These are phyloP conservation scores for Austroboletus eburneus DNA, from an alignment of 768 basidiomycete species.

Conservation along the genomic window DNA sequence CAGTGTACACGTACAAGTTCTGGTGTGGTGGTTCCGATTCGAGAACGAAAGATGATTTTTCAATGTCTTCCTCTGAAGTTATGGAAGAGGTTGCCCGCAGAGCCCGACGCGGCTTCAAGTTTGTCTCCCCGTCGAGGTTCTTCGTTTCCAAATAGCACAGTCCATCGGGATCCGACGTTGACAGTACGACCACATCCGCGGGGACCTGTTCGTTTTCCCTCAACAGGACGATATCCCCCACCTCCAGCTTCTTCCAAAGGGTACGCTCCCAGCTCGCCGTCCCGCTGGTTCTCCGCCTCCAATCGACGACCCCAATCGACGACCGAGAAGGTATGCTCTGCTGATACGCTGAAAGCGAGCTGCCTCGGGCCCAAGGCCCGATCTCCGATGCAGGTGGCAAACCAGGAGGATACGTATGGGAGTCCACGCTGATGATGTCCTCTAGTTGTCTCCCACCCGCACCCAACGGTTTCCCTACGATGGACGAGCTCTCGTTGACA, in stretches of 20 bases:
- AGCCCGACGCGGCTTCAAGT: slow-evolving; percentile 82
- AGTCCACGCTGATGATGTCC: slow-evolving; percentile 64
- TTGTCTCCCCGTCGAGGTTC: slow-evolving; percentile 97
- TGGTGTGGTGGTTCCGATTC: slow-evolving; percentile 94
- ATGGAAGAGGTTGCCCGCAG: slow-evolving; percentile 73
- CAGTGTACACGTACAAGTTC: slow-evolving; percentile 89
- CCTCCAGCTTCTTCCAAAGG: slow-evolving; percentile 97
- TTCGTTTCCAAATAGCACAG: slow-evolving; percentile 97
- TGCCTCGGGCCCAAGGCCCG: slow-evolving; percentile 34
- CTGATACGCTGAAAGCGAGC: slow-evolving; percentile 46
- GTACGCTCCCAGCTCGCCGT: slow-evolving; percentile 90
- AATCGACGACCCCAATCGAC: slow-evolving; percentile 77
- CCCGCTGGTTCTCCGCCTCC: slow-evolving; percentile 61
- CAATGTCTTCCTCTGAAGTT: slow-evolving; percentile 83
- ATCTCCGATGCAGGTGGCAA: slow-evolving; percentile 27
- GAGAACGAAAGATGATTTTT: slow-evolving; percentile 80
- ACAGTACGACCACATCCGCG: slow-evolving; percentile 89
- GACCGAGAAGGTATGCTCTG: slow-evolving; percentile 54
- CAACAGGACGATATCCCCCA: slow-evolving; percentile 91
- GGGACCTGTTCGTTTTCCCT: slow-evolving; percentile 95
- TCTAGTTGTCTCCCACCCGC: slow-evolving; percentile 54
- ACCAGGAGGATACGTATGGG: slow-evolving; percentile 60
- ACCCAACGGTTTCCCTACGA: slow-evolving; percentile 34
- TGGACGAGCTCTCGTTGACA: slow-evolving; percentile 41
- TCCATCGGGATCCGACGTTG: slow-evolving; percentile 88